Conservation (phyloP, 2,329 filamentous ascomycete species). For the Sclerotiophoma versabilis region DNA sequence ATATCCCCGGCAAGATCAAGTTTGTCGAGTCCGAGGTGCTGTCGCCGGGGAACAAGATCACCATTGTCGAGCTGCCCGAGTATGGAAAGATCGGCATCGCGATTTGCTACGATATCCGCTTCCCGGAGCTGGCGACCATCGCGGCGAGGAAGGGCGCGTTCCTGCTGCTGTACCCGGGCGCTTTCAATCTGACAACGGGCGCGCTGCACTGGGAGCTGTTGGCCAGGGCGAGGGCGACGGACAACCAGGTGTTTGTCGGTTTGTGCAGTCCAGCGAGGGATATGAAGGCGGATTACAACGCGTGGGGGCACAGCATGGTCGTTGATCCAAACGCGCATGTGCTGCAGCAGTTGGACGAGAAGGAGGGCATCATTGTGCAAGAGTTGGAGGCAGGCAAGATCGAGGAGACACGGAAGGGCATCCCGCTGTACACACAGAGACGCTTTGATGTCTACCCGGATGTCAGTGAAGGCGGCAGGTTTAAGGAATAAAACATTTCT, state of each 20-base stretch:
- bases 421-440: slow-evolving; percentile 84
- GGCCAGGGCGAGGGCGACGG: slow-evolving; percentile 82
- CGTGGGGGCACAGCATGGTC: slow-evolving; percentile 90
- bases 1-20: slow-evolving; percentile 92
- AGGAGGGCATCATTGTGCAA: slow-evolving; percentile 76
- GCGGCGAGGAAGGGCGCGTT: slow-evolving; percentile 88
- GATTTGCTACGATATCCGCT: slow-evolving; percentile 98
- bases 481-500: slow-evolving; percentile 41
- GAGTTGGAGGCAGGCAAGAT: slow-evolving; percentile 55
- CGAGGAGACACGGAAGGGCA: slow-evolving; percentile 64
- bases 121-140: slow-evolving; percentile 90
- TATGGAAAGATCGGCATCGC: slow-evolving; percentile 88
- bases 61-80: slow-evolving; percentile 83
- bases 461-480: slow-evolving; percentile 69
- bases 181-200: slow-evolving; percentile 94
- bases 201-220: slow-evolving; percentile 89
- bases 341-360: slow-evolving; percentile 78
- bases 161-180: slow-evolving; percentile 89
- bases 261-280: slow-evolving; percentile 91
- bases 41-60: slow-evolving; percentile 82
- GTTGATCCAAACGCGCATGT: slow-evolving; percentile 87
- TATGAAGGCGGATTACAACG: slow-evolving; percentile 77
- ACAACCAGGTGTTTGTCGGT: slow-evolving; percentile 94
- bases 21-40: slow-evolving; percentile 93
- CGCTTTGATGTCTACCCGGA: slow-evolving; percentile 96